Evolutionary conservation across 164 flowering plant genomes (phyloP).

Genomic region (Dillenia suffruticosa): DNA sequence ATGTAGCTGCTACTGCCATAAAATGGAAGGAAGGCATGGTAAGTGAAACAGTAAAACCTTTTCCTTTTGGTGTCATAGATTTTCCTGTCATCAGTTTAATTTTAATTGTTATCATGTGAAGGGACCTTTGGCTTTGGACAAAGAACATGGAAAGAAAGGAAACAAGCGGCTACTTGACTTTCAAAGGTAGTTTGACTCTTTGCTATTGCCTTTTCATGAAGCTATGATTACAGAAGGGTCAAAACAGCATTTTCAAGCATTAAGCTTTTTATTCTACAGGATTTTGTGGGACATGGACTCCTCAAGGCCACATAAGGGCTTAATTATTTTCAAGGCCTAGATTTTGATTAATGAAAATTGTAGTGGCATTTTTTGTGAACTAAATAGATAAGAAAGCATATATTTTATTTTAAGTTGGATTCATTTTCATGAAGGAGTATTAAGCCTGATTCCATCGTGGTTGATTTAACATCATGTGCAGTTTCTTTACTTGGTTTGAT

Average conservation of each 20-base stretch:
- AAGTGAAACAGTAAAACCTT: constrained; percentile 5
- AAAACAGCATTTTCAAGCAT: no score
- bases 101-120: constrained; percentile 12
- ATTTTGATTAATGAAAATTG: no score
- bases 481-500: constrained; percentile 51
- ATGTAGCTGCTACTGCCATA: constrained; percentile 40
- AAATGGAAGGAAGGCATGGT: constrained; percentile 62
- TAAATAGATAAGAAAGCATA: no score
- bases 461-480: constrained; percentile 12
- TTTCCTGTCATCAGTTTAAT: background rate
- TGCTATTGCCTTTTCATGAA: background rate
- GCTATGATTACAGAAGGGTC: background rate
- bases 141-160: constrained; percentile 36
- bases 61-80: background rate
- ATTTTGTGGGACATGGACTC: no score
- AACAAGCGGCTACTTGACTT: constrained; percentile 33
- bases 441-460: no score
- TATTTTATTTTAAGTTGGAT: no score
- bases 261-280: no score
- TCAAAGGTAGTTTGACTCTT: constrained; percentile 27
- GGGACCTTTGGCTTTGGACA: constrained; percentile 36
- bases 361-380: no score
- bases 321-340: no score
- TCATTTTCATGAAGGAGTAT: no score
- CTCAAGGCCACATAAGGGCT: no score